phyloP scores from a whole-genome alignment of 2,329 filamentous ascomycete species.

The Xylariaceae sp. region DNA sequence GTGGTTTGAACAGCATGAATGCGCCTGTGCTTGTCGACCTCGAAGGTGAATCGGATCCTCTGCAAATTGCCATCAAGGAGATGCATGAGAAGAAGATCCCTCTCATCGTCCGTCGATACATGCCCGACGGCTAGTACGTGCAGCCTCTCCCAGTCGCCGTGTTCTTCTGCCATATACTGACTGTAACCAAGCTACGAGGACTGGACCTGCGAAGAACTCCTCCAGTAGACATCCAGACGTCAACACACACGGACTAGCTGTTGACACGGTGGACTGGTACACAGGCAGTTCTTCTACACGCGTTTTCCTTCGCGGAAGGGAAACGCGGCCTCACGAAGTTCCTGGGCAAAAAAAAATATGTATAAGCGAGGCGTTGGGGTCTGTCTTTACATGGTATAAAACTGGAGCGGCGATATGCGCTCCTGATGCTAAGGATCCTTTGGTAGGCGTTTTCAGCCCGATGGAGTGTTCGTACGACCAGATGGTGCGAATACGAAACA shows the following conservation, averaged over 20 bases:
- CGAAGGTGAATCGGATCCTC: conserved; percentile 93
- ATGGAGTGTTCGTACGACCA: not conserved
- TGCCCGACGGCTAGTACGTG: conserved; percentile 91
- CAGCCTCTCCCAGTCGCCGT: conserved; percentile 13
- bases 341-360: conserved; percentile 12
- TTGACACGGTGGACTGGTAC: not conserved
- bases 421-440: conserved; percentile 8
- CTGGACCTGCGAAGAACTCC: conserved; percentile 95
- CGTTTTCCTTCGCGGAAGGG: not conserved
- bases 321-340: not conserved
- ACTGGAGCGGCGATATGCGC: conserved; percentile 1
- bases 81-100: conserved; percentile 98
- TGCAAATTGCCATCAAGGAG: conserved; percentile 97
- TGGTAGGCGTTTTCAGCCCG: conserved; percentile 5
- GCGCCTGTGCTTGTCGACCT: conserved; percentile 93
- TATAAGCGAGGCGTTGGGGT: conserved; percentile 20
- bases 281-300: not conserved
- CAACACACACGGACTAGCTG: not conserved
- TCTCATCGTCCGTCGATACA: conserved; percentile 86
- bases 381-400: conserved; percentile 13
- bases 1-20: conserved; percentile 62
- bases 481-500: conserved; percentile 1
- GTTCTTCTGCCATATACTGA: conserved; percentile 17
- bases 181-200: conserved; percentile 76
- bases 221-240: conserved; percentile 44